Percentiles rank a stretch among this genome's conserved stretches.
Evolutionary conservation across 139 green algal species (phyloP).

Genomic region (Closterium sp.): DNA sequence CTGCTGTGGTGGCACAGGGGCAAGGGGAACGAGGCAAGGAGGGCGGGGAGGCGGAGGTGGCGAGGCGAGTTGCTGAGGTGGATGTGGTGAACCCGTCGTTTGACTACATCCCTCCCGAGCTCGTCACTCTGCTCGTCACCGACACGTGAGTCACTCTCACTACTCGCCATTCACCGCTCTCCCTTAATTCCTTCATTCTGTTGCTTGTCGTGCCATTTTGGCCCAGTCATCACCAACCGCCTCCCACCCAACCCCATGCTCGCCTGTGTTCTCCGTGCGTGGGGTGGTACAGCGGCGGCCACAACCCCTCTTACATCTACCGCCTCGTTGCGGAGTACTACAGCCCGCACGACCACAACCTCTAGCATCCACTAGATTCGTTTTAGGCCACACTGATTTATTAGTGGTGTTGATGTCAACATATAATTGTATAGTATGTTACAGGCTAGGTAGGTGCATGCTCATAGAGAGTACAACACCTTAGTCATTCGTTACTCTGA

Average conservation of each 20-base stretch:
- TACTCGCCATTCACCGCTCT: background rate
- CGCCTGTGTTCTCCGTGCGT: conserved; percentile 1
- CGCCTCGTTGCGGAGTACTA: conserved; percentile 86
- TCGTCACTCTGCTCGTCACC: conserved; percentile 68
- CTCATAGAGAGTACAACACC: too few species aligned
- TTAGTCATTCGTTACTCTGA: too few species aligned
- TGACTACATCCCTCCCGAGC: conserved; percentile 92
- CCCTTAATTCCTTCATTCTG: background rate
- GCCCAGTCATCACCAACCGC: background rate
- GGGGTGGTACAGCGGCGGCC: conserved; percentile 72
- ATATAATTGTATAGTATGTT: too few species aligned
- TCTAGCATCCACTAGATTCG: conserved; percentile 1
- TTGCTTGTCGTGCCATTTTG: background rate
- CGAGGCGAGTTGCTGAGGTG: conserved; percentile 24
- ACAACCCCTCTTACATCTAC: conserved; percentile 81
- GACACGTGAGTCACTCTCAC: conserved; percentile 26
- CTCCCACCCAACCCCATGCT: too few species aligned
- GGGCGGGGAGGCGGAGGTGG: background rate
- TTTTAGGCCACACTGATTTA: too few species aligned
- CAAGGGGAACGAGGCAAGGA: background rate
- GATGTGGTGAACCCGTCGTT: conserved; percentile 84
- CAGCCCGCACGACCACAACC: conserved; percentile 59
- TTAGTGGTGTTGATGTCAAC: too few species aligned
- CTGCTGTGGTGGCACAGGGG: background rate
- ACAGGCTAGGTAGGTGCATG: too few species aligned